These are phyloP conservation scores for Endocalyx cinctus DNA, from an alignment of 2,329 filamentous ascomycete genomes.

Conservation along the genomic window DNA sequence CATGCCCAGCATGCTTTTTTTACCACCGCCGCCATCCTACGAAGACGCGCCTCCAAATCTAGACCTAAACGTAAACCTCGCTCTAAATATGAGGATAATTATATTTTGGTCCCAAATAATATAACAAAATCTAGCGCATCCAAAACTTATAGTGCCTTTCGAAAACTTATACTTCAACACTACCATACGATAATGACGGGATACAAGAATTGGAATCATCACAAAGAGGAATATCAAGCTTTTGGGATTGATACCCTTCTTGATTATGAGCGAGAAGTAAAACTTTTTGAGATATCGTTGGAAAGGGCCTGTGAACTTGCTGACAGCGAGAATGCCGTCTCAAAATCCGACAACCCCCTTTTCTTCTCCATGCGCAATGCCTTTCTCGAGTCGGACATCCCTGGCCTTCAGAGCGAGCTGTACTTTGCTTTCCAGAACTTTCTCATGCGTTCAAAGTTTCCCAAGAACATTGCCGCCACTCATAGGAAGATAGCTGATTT, in stretches of 20 bases:
- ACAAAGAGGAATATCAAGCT: constrained; percentile 23
- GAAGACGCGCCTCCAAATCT: no score
- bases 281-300: constrained; percentile 41
- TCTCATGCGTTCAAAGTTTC: constrained; percentile 53
- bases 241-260: constrained; percentile 33
- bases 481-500: constrained; percentile 72
- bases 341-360: constrained; percentile 44
- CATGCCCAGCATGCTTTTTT: no score
- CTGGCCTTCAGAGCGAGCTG: constrained; percentile 53
- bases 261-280: constrained; percentile 40
- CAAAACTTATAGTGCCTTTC: constrained; percentile 22
- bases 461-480: constrained; percentile 48
- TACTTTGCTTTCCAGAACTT: constrained; percentile 66
- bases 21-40: no score
- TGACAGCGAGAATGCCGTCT: constrained; percentile 28
- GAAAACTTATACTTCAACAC: constrained; percentile 14
- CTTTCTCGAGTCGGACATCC: constrained; percentile 49
- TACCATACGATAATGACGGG: no score
- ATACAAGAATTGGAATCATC: constrained; percentile 21
- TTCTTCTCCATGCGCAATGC: constrained; percentile 56
- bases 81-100: no score
- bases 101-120: no score
- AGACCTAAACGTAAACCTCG: no score
- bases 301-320: constrained; percentile 42
- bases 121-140: no score